Evolutionary conservation across 352 stramenopile genomes (phyloP).

Genomic region (Phytophthora sojae): DNA sequence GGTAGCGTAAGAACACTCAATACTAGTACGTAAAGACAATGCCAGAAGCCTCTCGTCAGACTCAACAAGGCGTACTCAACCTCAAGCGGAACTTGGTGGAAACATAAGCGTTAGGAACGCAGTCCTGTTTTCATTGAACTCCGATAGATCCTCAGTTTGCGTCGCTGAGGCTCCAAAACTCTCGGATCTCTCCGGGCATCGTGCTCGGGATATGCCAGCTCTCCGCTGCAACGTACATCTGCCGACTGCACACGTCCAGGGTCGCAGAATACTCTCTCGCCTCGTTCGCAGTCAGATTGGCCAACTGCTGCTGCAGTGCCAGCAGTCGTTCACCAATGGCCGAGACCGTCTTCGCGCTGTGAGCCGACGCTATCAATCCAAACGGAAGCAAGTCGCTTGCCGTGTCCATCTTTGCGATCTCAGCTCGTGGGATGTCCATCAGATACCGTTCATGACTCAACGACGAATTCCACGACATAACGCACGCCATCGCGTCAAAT

Average conservation of each 20-base stretch:
- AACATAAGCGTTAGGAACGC: too few species aligned
- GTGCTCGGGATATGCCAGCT: slow-evolving; percentile 21
- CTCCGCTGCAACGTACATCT: slow-evolving; percentile 36
- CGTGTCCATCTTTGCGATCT: neutral
- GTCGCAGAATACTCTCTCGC: slow-evolving; percentile 11
- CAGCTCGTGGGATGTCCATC: slow-evolving; percentile 1
- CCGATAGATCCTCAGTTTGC: neutral
- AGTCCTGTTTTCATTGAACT: too few species aligned
- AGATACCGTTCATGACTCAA: slow-evolving; percentile 36
- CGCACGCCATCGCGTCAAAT: slow-evolving; percentile 32
- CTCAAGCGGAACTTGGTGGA: too few species aligned
- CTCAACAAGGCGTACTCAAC: too few species aligned
- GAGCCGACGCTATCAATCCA: slow-evolving; percentile 27
- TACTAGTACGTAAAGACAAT: too few species aligned
- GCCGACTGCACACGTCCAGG: slow-evolving; percentile 28
- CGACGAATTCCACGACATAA: slow-evolving; percentile 34
- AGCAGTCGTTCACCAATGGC: slow-evolving; percentile 34
- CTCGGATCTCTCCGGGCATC: slow-evolving; percentile 25
- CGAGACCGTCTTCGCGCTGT: slow-evolving; percentile 24
- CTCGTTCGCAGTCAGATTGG: slow-evolving; percentile 1
- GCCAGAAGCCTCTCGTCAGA: too few species aligned
- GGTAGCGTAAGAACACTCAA: neutral
- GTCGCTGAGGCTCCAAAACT: slow-evolving; percentile 37
- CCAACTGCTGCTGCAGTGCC: slow-evolving; percentile 22
- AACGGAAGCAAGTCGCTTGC: slow-evolving; percentile 32